Conservation (phyloP, 257 asterid genomes). For the Ajuga chamaepitys region DNA sequence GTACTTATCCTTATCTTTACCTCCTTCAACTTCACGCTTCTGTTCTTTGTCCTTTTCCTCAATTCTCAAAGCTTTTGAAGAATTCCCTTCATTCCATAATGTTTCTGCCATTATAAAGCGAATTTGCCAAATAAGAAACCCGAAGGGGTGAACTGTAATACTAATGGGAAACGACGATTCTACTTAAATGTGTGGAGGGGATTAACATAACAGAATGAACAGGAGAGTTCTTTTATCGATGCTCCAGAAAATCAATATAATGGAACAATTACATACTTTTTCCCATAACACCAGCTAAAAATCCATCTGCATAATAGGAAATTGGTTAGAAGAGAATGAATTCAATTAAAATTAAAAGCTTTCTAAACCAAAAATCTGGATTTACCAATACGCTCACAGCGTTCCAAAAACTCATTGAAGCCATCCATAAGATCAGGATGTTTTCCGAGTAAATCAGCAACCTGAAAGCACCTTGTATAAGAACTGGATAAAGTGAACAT, state of each 20-base stretch:
- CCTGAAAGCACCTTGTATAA: constrained; percentile 40
- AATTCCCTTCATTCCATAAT: constrained; percentile 60
- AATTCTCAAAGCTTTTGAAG: constrained; percentile 47
- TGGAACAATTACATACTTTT: constrained; percentile 48
- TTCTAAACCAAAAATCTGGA: constrained; percentile 16
- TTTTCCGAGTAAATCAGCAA: constrained; percentile 69
- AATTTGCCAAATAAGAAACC: constrained; percentile 14
- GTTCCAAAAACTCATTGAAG: constrained; percentile 69
- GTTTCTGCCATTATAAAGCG: constrained; percentile 42
- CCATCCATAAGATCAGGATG: constrained; percentile 88
- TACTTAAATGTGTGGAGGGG: background rate
- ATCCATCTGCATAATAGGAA: constrained; percentile 64
- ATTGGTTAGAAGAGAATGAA: constrained; percentile 23
- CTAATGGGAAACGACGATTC: background rate
- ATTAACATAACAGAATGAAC: background rate
- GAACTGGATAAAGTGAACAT: constrained; percentile 4
- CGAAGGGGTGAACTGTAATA: background rate
- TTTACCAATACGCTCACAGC: constrained; percentile 68
- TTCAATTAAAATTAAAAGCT: constrained; percentile 8
- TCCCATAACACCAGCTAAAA: constrained; percentile 81
- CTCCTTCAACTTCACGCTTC: constrained; percentile 69
- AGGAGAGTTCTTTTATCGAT: background rate
- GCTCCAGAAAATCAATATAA: background rate
- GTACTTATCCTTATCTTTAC: constrained; percentile 71
- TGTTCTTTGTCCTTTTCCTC: constrained; percentile 75